phyloP scores from a whole-genome alignment of 2,329 filamentous ascomycete genomes.

The Venturia oleaginea region DNA sequence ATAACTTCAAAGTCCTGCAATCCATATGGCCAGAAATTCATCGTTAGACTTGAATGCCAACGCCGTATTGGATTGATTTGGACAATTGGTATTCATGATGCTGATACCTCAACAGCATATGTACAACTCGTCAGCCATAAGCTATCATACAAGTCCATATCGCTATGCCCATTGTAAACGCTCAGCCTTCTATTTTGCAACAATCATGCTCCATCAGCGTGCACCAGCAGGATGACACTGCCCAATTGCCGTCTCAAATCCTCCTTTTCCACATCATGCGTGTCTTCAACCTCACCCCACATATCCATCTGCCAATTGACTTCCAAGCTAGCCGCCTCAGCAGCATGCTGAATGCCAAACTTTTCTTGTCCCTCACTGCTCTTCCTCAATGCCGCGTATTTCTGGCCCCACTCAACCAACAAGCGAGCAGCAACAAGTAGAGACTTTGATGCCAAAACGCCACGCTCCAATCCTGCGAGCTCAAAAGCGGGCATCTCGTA shows the following conservation, averaged over 20 bases:
- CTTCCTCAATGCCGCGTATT: conserved; percentile 46
- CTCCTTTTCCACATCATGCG: conserved; percentile 91
- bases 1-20: no score
- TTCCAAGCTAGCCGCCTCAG: conserved; percentile 68
- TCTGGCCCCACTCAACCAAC: conserved; percentile 79
- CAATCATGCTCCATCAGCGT: conserved; percentile 18
- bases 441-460: conserved; percentile 77
- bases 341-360: conserved; percentile 79
- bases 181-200: neutral
- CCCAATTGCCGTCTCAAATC: conserved; percentile 82
- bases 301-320: conserved; percentile 80
- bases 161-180: neutral
- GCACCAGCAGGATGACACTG: conserved; percentile 73
- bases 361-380: conserved; percentile 25
- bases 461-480: conserved; percentile 77
- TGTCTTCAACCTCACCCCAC: conserved; percentile 98
- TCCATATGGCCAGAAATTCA: no score
- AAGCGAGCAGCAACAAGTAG: conserved; percentile 68
- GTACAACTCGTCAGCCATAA: neutral
- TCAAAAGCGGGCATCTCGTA: conserved; percentile 64
- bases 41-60: no score
- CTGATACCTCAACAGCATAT: neutral
- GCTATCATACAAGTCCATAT: neutral
- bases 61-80: no score
- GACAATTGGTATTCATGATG: no score